Conservation (phyloP, 371 early-diverging fungal genomes). For the Haplosporangium sp. region DNA sequence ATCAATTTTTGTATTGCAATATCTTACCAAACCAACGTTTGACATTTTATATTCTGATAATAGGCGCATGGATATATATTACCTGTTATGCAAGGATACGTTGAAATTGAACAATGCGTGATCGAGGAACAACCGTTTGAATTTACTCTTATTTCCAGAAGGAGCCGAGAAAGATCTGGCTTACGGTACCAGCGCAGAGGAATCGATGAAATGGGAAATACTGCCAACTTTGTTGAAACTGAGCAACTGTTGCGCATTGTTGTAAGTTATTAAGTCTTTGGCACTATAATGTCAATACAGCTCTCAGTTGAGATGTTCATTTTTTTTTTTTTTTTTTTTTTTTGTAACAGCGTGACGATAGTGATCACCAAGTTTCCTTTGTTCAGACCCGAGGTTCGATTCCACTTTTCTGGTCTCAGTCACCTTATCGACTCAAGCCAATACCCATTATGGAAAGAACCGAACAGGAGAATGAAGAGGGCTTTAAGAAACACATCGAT, state of each 20-base stretch:
- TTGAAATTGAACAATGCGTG: slow-evolving; percentile 70
- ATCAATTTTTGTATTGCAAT: not conserved
- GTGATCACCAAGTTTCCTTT: slow-evolving; percentile 69
- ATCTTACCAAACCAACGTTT: not conserved
- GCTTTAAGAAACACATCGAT: slow-evolving; percentile 81
- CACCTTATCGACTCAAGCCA: slow-evolving; percentile 76
- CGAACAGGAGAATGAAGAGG: slow-evolving; percentile 65
- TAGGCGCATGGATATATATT: slow-evolving; percentile 72
- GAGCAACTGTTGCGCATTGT: slow-evolving; percentile 81
- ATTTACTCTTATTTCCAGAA: slow-evolving; percentile 68
- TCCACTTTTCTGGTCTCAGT: slow-evolving; percentile 79
- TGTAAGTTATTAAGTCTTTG: slow-evolving; percentile 14
- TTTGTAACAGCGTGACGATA: slow-evolving; percentile 57
- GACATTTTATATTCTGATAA: not conserved
- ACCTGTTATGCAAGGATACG: slow-evolving; percentile 78
- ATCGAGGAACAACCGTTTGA: slow-evolving; percentile 71
- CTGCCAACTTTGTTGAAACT: slow-evolving; percentile 98
- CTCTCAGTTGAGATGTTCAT: not conserved
- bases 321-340: not conserved
- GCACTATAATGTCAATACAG: not conserved
- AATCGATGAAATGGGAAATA: slow-evolving; percentile 92
- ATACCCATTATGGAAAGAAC: slow-evolving; percentile 69
- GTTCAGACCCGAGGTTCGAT: slow-evolving; percentile 74
- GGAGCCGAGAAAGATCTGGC: slow-evolving; percentile 71
- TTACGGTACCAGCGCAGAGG: slow-evolving; percentile 97